A percentile compares a stretch with the other conserved stretches of the same genome.
These are phyloP conservation scores for Aureobasidium lini DNA, from an alignment of 2,329 filamentous ascomycete species.

Conservation along the genomic window DNA sequence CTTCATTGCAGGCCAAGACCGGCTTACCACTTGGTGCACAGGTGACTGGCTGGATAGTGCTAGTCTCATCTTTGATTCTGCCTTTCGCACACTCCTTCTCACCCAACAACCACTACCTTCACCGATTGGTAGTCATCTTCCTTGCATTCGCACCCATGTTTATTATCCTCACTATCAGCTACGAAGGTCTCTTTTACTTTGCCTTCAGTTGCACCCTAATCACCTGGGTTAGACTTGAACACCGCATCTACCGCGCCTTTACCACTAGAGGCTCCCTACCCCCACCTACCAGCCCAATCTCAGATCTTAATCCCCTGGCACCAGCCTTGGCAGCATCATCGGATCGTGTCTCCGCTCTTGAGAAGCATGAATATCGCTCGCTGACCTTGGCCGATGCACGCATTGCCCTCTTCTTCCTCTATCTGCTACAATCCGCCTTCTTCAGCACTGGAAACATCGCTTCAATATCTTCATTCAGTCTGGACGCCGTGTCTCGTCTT, in stretches of 20 bases:
- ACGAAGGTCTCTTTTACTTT: conserved; percentile 93
- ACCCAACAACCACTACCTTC: conserved; percentile 80
- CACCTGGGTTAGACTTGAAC: conserved; percentile 87
- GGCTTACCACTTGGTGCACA: conserved; percentile 86
- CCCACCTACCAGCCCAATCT: conserved; percentile 19
- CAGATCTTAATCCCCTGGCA: conserved; percentile 24
- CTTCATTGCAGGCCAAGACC: conserved; percentile 74
- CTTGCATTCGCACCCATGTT: conserved; percentile 88
- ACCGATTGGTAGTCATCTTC: conserved; percentile 82
- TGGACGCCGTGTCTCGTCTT: conserved; percentile 81
- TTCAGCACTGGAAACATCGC: conserved; percentile 96
- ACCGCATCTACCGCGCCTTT: conserved; percentile 53
- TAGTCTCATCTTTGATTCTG: conserved; percentile 71
- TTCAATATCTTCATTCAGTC: conserved; percentile 83
- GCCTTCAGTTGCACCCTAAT: conserved; percentile 76
- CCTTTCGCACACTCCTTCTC: conserved; percentile 75
- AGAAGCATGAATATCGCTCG: conserved; percentile 49
- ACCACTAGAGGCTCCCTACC: conserved; percentile 11
- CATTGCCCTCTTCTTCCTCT: conserved; percentile 89
- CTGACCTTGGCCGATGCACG: conserved; percentile 77
- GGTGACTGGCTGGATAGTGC: conserved; percentile 71
- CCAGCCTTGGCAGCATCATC: conserved; percentile 30
- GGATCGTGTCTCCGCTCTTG: conserved; percentile 25
- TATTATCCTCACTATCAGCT: conserved; percentile 93
- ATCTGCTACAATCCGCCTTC: conserved; percentile 88